Base-by-base conservation (phyloP, 495 filamentous ascomycete genomes). In the Neurospora tetrasperma region DNA sequence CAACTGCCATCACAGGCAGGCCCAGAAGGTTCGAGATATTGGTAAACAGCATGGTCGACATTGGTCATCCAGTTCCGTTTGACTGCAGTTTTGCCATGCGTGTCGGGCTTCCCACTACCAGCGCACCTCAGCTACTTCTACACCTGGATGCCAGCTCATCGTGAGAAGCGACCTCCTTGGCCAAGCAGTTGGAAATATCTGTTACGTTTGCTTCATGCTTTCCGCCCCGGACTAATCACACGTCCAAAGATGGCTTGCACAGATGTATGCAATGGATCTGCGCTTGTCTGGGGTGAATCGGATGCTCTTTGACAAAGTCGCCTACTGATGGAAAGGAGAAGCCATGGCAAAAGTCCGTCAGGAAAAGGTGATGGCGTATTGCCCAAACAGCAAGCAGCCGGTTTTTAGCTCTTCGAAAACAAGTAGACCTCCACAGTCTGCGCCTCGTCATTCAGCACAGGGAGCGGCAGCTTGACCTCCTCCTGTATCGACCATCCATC, bases 361-460 rank as follows among this genome's bases (percentile, higher is more conserved):
- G 54, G 9, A 2, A 66, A 16, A 35, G 27, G 27, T 18, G 23
- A 31, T 31, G 11, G 3, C 14, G 14, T 62, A 2, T 62, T 62
- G 11, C 54, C 12, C 54, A 62, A 31, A 62, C 12, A 31, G 23
- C 23, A 16, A 59, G 23, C 54, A 59, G 48, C 5, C 14, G 3
- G 9, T 66, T 27, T 59, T 74, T 59, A 78, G 39, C 75, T 71
- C 68, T 74, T 75, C 16, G 75, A 73, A 62, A 86, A 87, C 38
- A 87, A 76, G 78, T 90, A 88, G 42, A 92, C 80, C 75, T 92
- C 86, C 44, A 93, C 88, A 42, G 85, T 79, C 76, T 92, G 87
- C 1, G 77, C 80, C 23, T 87, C 85, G 5, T 84, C 86, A 69
- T 88, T 84, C n/a, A 90, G 81, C 12, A 89, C 84, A 0, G 89